Percentiles rank a stretch among this genome's conserved stretches.
Evolutionary conservation across 1,284 basidiomycete genomes (phyloP).

Genomic region (Austroboletus niveus): DNA sequence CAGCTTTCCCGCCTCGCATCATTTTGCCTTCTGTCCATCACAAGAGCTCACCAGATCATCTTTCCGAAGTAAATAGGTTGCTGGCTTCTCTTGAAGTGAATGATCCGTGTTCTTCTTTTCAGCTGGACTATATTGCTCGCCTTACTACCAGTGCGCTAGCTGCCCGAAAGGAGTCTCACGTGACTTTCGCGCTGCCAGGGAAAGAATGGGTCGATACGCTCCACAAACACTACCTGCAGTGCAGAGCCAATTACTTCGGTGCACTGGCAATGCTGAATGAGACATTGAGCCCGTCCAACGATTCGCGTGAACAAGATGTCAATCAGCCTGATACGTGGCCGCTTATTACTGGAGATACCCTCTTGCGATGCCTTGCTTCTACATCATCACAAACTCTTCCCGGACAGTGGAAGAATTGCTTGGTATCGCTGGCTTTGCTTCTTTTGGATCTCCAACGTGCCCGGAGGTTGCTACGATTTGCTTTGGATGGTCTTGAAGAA

Average conservation of each 20-base stretch:
- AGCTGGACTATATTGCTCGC: not conserved
- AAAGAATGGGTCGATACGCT: not conserved
- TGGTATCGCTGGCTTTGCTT: constrained; percentile 29
- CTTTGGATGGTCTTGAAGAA: not conserved
- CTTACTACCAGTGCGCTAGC: not conserved
- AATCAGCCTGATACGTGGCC: constrained; percentile 17
- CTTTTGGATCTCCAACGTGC: constrained; percentile 32
- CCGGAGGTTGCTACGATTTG: not conserved
- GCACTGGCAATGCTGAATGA: too few relatives aligned
- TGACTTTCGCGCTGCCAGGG: not conserved
- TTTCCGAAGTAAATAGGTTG: not conserved
- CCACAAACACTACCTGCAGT: not conserved
- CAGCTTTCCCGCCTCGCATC: not conserved
- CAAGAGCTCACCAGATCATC: not conserved
- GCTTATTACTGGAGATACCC: constrained; percentile 19
- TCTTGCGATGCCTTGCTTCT: constrained; percentile 26
- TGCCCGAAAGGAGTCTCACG: not conserved
- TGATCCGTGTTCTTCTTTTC: not conserved
- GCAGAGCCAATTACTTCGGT: not conserved
- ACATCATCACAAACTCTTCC: constrained; percentile 1
- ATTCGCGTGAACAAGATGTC: not conserved
- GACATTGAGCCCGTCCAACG: too few relatives aligned
- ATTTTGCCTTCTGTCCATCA: not conserved
- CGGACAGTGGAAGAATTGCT: constrained; percentile 24
- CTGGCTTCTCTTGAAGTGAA: not conserved